Percentiles rank a stretch among this genome's conserved stretches.
Conservation (phyloP, 2,329 filamentous ascomycete species). For the Neopestalotiopsis rosae region DNA sequence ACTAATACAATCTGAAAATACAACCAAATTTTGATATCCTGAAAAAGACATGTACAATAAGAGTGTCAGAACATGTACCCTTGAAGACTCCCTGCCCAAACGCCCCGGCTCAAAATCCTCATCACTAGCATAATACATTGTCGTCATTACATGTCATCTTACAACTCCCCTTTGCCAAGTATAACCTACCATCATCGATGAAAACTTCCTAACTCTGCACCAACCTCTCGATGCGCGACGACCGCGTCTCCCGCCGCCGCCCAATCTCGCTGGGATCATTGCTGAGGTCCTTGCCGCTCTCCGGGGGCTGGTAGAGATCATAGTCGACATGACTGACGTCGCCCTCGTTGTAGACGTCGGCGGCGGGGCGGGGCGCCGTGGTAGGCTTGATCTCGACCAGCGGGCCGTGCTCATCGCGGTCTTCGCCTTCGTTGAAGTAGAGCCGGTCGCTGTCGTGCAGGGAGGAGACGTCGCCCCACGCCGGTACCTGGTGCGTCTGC, state of each 20-base stretch:
- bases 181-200: not conserved
- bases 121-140: not conserved
- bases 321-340: constrained; percentile 9
- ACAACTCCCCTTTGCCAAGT: not conserved
- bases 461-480: constrained; percentile 9
- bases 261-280: constrained; percentile 4
- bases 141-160: not conserved
- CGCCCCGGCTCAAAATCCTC: not conserved
- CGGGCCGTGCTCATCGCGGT: constrained; percentile 12
- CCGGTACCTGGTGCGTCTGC: constrained; percentile 5
- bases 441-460: constrained; percentile 13
- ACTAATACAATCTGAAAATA: too few species aligned
- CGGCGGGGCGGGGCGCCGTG: constrained; percentile 5
- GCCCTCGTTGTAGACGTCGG: not conserved
- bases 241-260: not conserved
- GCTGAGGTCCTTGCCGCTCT: constrained; percentile 5
- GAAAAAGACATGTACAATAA: not conserved
- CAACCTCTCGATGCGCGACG: constrained; percentile 7
- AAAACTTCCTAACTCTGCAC: not conserved
- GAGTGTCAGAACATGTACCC: not conserved
- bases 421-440: not conserved
- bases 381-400: constrained; percentile 10
- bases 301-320: constrained; percentile 2
- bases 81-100: not conserved
- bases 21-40: too few species aligned